Base-by-base conservation (phyloP, 1,284 basidiomycete genomes). In the Nidula niveotomentosa region DNA sequence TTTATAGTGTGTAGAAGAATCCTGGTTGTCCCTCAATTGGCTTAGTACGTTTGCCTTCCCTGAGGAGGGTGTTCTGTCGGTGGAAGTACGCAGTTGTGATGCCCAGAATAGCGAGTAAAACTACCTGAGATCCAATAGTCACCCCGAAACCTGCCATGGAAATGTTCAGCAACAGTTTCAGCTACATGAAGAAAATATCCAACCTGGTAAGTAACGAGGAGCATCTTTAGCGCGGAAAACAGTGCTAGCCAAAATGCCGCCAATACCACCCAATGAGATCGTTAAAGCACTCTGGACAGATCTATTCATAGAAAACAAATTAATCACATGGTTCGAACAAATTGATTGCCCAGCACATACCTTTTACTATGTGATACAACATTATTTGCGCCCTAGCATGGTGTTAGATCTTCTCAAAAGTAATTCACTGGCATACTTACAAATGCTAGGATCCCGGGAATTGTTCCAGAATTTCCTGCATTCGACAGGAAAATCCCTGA, bases 291-390 rank as follows among this genome's bases (percentile, higher is more conserved):
- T 73, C 57, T 73, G 69, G 5, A 79, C 72, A 13, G 74, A 71
- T 60, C 76, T 76, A 41, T 15, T 2, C 18, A 49, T 23, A 55
- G 49, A 10, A 30, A 9, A 18, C 46, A 17, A 12, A 47, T 35
- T 8, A 43, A 23, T 46, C 17, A 41, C 48, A 45, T 53, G 53
- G 39, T 30, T 49, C 15, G 48, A n/a, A 12, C 34, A 33, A 37
- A 37, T 18, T 23, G 23, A 23, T 23, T 36, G 10, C 5, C 13
- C 41, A 1, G 33, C 43, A 53, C 55, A 36, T 56, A 71, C 72
- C 68, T 68, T 65, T 75, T 77, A 52, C 73, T 75, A 51, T 78
- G 76, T 7, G 74, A 73, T 7, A 75, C 74, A 6, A 78, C 75
- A 56, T 79, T 79, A 55, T 78, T 78, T 6, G 74, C 69, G 52